phyloP scores from a whole-genome alignment of 1,284 basidiomycete species.

The Pascua sp. region DNA sequence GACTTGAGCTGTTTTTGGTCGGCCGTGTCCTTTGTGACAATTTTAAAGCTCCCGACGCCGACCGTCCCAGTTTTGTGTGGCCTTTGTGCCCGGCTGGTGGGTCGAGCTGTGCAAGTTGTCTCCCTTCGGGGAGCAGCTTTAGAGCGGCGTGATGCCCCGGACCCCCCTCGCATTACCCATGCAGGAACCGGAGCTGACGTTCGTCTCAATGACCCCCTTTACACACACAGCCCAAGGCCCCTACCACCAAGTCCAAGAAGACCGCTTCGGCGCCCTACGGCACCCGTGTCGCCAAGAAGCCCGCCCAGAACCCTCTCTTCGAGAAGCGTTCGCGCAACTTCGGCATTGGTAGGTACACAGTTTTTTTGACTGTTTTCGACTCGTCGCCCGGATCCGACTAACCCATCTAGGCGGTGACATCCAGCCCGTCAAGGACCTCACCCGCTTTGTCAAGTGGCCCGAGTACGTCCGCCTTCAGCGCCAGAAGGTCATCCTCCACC shows the following conservation, averaged over 20 bases:
- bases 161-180: constrained; percentile 1
- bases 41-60: too few species aligned
- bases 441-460: constrained; percentile 99
- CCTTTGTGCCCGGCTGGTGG: neutral
- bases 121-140: constrained; percentile 8
- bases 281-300: constrained; percentile 67
- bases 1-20: too few species aligned
- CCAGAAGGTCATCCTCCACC: constrained; percentile 97
- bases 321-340: constrained; percentile 88
- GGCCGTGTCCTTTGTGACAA: too few species aligned
- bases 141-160: constrained; percentile 38
- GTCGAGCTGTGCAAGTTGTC: constrained; percentile 14
- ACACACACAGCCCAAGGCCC: constrained; percentile 47
- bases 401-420: constrained; percentile 77
- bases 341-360: constrained; percentile 71
- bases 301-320: constrained; percentile 92
- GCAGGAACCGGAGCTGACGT: constrained; percentile 30
- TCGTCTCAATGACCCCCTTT: constrained; percentile 48
- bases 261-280: constrained; percentile 55
- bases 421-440: constrained; percentile 84
- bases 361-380: neutral
- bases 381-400: constrained; percentile 1
- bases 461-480: constrained; percentile 97
- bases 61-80: too few species aligned
- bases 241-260: constrained; percentile 51